Evolutionary conservation across 306 rosid species (phyloP), one percentile per base, ranked within the genome.

Genomic region (Acacia crassicarpa): DNA sequence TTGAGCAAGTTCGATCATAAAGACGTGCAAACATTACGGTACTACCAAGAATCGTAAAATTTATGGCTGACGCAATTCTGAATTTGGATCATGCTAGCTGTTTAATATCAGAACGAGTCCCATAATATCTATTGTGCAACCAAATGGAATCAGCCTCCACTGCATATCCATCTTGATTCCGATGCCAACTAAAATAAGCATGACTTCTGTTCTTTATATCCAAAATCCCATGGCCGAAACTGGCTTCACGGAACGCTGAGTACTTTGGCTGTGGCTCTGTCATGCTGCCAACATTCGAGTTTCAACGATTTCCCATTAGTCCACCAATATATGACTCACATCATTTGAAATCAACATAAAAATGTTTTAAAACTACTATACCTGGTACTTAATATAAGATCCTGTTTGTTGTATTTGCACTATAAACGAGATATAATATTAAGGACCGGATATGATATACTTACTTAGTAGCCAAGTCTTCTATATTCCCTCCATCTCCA

Each of bases 401-500:
- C 40, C 5, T 0, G 0, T 35, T 35, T 1, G 0, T 35, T 0
- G 7, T 35, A 6, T 6, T 80, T 33, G 6, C 63, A 49, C 12
- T 49, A 43, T 35, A 7, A 35, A 35, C 1, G 7, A 35, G 7
- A 35, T 35, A 35, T 35, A 5, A 35, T 5, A 35, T 35, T 35
- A 35, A 35, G 40, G 1, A 5, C 40, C 40, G 7, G 40, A 51
- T 51, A 10, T 58, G 33, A 3, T 43, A 67, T 67, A 81, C 92
- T 3, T 87, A 91, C 98, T 71, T 78, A 3, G 92, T 88, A 22
- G 45, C 89, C 69, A 91, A 70, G 84, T 94, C 97, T 91, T 93
- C 92, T 62, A 91, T 82, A 81, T 93, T 91, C 78, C 98, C 98
- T 76, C 97, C 97, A 84, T 90, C 98, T 79, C 94, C 98, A 78